Evolutionary conservation across 2,329 filamentous ascomycete genomes (phyloP).

Genomic region (Colletotrichum sp.): DNA sequence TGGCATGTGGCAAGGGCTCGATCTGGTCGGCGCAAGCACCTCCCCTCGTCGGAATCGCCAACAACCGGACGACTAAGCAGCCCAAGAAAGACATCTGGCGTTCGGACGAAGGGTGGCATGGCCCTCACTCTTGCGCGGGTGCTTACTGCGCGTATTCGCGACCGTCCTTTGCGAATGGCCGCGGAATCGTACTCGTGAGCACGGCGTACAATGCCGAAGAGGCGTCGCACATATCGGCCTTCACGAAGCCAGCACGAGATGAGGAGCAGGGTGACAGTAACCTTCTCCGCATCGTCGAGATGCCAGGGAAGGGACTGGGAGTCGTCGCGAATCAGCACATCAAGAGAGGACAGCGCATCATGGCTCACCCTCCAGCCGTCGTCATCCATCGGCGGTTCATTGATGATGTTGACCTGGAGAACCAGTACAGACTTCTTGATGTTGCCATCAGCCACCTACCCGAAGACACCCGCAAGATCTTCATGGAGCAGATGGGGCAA

Average conservation of each 20-base stretch:
- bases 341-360: constrained; percentile 32
- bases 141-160: constrained; percentile 39
- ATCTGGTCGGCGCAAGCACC: background rate
- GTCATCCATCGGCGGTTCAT: constrained; percentile 27
- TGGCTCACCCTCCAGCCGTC: constrained; percentile 33
- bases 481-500: constrained; percentile 31
- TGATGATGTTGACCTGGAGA: constrained; percentile 22
- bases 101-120: constrained; percentile 19
- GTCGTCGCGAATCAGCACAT: constrained; percentile 34
- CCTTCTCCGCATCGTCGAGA: constrained; percentile 13
- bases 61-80: background rate
- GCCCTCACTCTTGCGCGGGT: constrained; percentile 16
- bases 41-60: background rate
- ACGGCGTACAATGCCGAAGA: constrained; percentile 24
- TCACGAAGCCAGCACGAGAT: background rate
- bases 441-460: constrained; percentile 29
- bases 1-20: background rate
- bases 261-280: background rate
- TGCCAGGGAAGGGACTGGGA: constrained; percentile 34
- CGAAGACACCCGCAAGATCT: constrained; percentile 17
- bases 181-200: constrained; percentile 44
- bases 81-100: constrained; percentile 17
- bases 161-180: constrained; percentile 35
- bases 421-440: constrained; percentile 30
- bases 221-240: constrained; percentile 2